Evolutionary conservation across 805 yeast species (phyloP), one percentile per base, ranked within the genome.

Genomic region (Sugiyamaella valdiviana): DNA sequence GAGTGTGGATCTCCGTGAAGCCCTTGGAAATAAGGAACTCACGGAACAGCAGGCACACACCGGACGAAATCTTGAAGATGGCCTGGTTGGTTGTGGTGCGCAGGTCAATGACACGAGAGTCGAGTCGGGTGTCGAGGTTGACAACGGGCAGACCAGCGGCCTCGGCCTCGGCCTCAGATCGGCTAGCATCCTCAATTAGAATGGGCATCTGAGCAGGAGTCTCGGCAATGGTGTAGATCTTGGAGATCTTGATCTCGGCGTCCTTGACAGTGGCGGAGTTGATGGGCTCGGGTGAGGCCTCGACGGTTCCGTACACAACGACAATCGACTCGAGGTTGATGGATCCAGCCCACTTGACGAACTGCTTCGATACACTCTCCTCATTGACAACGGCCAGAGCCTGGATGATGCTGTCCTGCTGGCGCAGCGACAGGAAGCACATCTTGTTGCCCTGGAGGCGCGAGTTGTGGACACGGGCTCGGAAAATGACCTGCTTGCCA

Each of bases 81-180:
- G 99, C 95, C 73, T 93, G 98, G 75, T 93, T 93, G 46, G 99
- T 91, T 40, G 84, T 85, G 4, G 99, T 93, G 77, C 99, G 85
- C 66, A 93, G 76, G 66, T 93, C 99, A 67, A 93, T 89, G 48
- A 91, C 97, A 67, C 99, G 82, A 46, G 93, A 74, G 66, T 93
- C 98, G 63, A 93, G 77, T 68, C 99, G 80, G 32, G 99, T 93
- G 71, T 93, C 99, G 65, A 93, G 80, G 73, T 91, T 91, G 57
- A 91, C 98, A 39, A 86, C 85, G 39, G 98, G 98, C 59, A 89
- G 78, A 37, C 85, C 91, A 67, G 85, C 95, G 14, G 69, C 73
- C 55, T 67, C 70, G 40, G 96, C 96, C 64, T 88, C 95, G 40
- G 86, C 87, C 60, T 91, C 98, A 36, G 95, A 81, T 72, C 99